A percentile compares a stretch with the other conserved stretches of the same genome.
Evolutionary conservation across 2,329 filamentous ascomycete genomes (phyloP).

Genomic region (Aspergillus udagawae): DNA sequence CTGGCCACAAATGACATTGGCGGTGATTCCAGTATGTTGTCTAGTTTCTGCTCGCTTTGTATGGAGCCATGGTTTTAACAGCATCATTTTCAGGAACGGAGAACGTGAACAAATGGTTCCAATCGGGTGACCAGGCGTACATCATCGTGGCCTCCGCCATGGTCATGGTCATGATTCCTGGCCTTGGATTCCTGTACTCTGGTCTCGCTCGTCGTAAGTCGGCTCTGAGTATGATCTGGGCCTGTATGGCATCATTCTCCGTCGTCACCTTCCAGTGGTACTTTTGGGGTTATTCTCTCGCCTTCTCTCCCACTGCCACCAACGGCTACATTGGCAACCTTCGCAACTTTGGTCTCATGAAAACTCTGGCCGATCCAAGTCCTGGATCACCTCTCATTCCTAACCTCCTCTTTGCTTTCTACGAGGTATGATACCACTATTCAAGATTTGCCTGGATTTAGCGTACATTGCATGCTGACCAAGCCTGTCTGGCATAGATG

Average conservation of each 20-base stretch:
- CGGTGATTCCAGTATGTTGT: constrained; percentile 70
- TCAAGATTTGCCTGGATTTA: not conserved
- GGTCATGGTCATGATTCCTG: constrained; percentile 94
- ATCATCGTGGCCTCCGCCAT: constrained; percentile 87
- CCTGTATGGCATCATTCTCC: constrained; percentile 88
- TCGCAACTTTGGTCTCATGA: constrained; percentile 81
- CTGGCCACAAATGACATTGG: constrained; percentile 58
- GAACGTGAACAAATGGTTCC: constrained; percentile 95
- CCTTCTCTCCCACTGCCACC: constrained; percentile 75
- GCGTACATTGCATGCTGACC: not conserved
- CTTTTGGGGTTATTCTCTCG: constrained; percentile 97
- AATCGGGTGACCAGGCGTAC: constrained; percentile 86
- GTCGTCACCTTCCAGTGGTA: constrained; percentile 98
- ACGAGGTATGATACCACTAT: constrained; percentile 59
- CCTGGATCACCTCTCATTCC: constrained; percentile 85
- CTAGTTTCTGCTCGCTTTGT: not conserved
- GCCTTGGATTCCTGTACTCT: constrained; percentile 95
- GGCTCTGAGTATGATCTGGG: constrained; percentile 94
- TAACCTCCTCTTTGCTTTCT: constrained; percentile 88
- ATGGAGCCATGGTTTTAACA: constrained; percentile 9
- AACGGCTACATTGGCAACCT: constrained; percentile 92
- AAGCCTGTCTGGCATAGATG: constrained; percentile 56
- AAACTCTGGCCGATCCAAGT: constrained; percentile 77
- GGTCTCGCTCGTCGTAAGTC: constrained; percentile 97
- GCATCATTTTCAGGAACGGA: constrained; percentile 57